phyloP scores from a whole-genome alignment of 208 protist species.

The Trichomonas gallinae region DNA sequence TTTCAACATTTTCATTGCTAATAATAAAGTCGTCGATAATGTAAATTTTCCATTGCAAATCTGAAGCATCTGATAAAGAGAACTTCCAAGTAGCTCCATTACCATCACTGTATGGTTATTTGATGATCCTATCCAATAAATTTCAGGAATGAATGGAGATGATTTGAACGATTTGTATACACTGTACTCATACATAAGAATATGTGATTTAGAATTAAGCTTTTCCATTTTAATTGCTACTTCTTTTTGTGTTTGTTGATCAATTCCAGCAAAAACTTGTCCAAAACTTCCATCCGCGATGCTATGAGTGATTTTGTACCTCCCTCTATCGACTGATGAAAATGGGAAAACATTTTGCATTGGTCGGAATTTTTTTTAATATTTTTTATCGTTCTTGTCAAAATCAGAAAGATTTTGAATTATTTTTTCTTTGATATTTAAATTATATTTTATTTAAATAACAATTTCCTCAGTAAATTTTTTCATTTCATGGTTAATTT shows the following conservation, averaged over 20 bases:
- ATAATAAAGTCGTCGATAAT: conserved; percentile 90
- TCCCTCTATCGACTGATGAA: background rate
- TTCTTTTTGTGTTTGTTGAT: background rate
- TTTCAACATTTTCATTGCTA: conserved; percentile 88
- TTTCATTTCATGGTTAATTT: too few relatives aligned
- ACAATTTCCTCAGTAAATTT: too few relatives aligned
- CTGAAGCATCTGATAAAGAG: conserved; percentile 88
- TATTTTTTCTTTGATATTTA: too few relatives aligned
- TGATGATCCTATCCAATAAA: conserved; percentile 78
- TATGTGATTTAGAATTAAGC: conserved; percentile 61
- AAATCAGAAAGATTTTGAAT: too few relatives aligned
- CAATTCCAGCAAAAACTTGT: background rate
- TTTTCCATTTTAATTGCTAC: background rate
- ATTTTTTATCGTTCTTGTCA: too few relatives aligned
- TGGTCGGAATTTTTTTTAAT: too few relatives aligned
- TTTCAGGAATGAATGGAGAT: conserved; percentile 72
- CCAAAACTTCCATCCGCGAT: background rate
- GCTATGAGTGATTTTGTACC: background rate
- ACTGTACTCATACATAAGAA: conserved; percentile 88
- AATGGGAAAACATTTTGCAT: too few relatives aligned
- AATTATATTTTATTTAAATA: too few relatives aligned
- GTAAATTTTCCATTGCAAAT: conserved; percentile 63
- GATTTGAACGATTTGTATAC: conserved; percentile 67
- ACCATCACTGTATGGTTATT: conserved; percentile 95
- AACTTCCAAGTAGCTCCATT: conserved; percentile 89